Base-by-base conservation (phyloP, 2,329 filamentous ascomycete species). In the Trichoderma arundinaceum region DNA sequence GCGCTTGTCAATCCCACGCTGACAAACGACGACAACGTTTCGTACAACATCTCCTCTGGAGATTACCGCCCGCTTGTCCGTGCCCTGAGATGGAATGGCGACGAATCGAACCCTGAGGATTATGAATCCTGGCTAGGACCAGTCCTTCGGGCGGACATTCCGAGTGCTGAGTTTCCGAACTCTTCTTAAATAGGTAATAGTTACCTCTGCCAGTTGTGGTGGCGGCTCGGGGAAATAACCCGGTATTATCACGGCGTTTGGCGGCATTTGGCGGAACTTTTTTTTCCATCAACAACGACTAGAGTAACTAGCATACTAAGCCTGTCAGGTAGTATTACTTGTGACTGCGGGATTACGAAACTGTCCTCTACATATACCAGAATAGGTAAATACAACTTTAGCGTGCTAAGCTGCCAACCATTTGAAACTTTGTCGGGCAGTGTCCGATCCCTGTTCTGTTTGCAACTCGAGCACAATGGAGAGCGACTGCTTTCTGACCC, bases 21-120 rank as follows among this genome's bases (percentile, higher is more conserved):
- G 44, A 65, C n/a, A 52, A 51, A 52, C 32, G 62, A 65, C 28
- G 19, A 58, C 19, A 46, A 51, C n/a, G 39, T 33, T 10, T 19
- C 44, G n/a, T 38, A 22, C 22, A 44, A 49, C 44, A 43, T 65
- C 28, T 22, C 38, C 19, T 58, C 62, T 22, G 62, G 62, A 2
- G 62, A 57, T 32, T 58, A 58, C n/a, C 62, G 62, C 39, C 53
- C 44, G 17, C 62, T 65, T 15, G 13, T 65, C 22, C 62, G 62
- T 4, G 52, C 48, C 6, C 13, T 58, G 33, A 44, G 19, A 7
- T 65, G 46, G 19, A 44, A 51, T 10, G 54, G 53, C 32, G 22
- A 58, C 4, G 62, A 58, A 13, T 15, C 62, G 4, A 65, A 56
- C 15, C 44, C 62, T n/a, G 62, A 51, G 5, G 44, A 65, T 35